Percentiles rank a stretch among this genome's conserved stretches.
Evolutionary conservation across 1,139 yeast genomes (phyloP).

Genomic region (Pichia sp.): DNA sequence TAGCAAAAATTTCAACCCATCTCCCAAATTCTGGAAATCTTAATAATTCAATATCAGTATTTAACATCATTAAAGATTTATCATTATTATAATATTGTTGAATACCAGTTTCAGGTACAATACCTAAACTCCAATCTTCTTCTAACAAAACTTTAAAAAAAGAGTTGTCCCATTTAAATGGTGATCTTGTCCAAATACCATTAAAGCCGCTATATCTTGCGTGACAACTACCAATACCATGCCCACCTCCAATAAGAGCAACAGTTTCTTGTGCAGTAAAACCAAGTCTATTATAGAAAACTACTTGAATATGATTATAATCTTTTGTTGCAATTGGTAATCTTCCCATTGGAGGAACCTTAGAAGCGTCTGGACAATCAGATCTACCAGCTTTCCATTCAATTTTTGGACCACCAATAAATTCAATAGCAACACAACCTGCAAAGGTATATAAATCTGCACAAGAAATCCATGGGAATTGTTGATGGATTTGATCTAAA

Average conservation of each 20-base stretch:
- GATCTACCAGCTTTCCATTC: constrained; percentile 58
- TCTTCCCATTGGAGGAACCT: constrained; percentile 58
- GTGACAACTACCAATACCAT: constrained; percentile 61
- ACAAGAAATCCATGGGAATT: constrained; percentile 54
- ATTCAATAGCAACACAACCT: constrained; percentile 55
- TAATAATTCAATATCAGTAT: constrained; percentile 71
- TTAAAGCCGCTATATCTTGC: constrained; percentile 42
- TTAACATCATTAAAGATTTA: constrained; percentile 70
- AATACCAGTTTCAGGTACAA: constrained; percentile 38
- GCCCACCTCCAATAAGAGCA: constrained; percentile 55
- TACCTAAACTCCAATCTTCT: constrained; percentile 32
- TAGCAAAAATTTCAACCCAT: constrained; percentile 67
- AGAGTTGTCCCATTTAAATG: constrained; percentile 35
- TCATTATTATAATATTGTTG: constrained; percentile 36
- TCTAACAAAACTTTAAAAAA: constrained; percentile 32
- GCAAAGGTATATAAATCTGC: constrained; percentile 66
- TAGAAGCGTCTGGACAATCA: constrained; percentile 45
- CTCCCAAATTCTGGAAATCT: constrained; percentile 59
- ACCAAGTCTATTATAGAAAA: constrained; percentile 53
- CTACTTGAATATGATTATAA: constrained; percentile 45
- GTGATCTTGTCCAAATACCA: constrained; percentile 38
- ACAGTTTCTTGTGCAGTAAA: constrained; percentile 60
- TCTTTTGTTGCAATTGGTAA: constrained; percentile 54
- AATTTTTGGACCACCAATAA: constrained; percentile 54
- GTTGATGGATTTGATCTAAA: constrained; percentile 50